Base-by-base conservation (phyloP, 176 grass and related monocot species). In the Hyparrhenia diplandra region DNA sequence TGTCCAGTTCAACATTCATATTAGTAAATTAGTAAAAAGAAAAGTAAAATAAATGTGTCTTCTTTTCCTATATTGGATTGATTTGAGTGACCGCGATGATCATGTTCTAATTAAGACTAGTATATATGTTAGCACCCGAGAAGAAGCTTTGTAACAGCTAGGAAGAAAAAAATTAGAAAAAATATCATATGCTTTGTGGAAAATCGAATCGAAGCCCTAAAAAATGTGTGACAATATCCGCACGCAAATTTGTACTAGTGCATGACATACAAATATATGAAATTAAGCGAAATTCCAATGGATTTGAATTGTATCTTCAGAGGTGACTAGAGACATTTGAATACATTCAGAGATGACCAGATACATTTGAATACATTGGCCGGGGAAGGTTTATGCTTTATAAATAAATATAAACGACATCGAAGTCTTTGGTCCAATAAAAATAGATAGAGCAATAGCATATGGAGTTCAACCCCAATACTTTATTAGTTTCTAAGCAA, bases 211-310 rank as follows among this genome's bases (percentile, higher is more conserved):
- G 18, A 68, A 62, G 62, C 39, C 51, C 80, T 78, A 36, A 55
- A 11, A 32, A 43, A 74, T 80, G 12, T 67, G 62, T 41, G 31
- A 69, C 31, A 3, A n/a, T n/a, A n/a, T n/a, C n/a, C n/a, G n/a
- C 46, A 49, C 13, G 47, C 14, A 62, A 81, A 68, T 51, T 71
- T 20, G 24, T 52, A 69, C 18, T 5, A 3, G 20, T 28, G 31
- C 64, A 35, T 76, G 31, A 63, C 77, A 82, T 89, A 71, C 52
- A 81, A 85, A 21, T 20, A 52, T 11, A 40, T 76, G 40, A 28
- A 42, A 74, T 69, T 17, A 49, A 49, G 18, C 16, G 43, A 10
- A 82, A 62, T 61, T 10, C n/a, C 0, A 6, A 58, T 42, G 17
- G 60, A 69, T 68, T 29, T 49, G 25, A 59, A 41, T 60, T 74